phyloP scores from a whole-genome alignment of 805 yeast species.

The Lipomyces japonicus region DNA sequence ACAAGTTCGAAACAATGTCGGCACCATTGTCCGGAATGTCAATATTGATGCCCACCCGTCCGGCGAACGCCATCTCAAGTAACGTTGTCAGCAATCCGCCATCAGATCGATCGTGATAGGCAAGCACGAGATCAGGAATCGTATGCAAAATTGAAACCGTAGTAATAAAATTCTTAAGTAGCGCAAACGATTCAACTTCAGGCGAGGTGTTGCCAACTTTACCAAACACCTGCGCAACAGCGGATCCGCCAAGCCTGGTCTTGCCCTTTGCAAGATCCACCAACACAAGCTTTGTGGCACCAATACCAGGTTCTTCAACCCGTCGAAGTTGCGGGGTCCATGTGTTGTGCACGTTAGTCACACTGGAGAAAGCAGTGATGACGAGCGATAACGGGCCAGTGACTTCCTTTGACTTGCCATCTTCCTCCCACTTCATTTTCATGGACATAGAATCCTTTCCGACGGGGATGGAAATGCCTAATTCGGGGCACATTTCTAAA shows the following conservation, averaged over 20 bases:
- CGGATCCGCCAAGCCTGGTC: conserved; percentile 81
- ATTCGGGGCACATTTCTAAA: conserved; percentile 85
- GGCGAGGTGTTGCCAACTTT: conserved; percentile 83
- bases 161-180: conserved; percentile 66
- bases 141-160: conserved; percentile 71
- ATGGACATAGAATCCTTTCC: conserved; percentile 98
- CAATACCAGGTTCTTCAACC: conserved; percentile 46
- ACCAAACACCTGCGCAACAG: conserved; percentile 87
- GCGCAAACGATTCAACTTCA: conserved; percentile 63
- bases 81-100: conserved; percentile 89
- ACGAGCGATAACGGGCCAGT: conserved; percentile 92
- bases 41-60: conserved; percentile 76
- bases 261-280: conserved; percentile 69
- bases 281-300: conserved; percentile 53
- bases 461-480: conserved; percentile 91
- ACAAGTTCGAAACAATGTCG: conserved; percentile 55
- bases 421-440: conserved; percentile 91
- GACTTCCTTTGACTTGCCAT: conserved; percentile 62
- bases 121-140: conserved; percentile 56
- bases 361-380: conserved; percentile 89
- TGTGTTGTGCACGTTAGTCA: conserved; percentile 74
- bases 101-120: conserved; percentile 95
- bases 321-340: conserved; percentile 83
- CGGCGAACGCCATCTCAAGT: conserved; percentile 95
- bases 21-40: conserved; percentile 36